Conservation (phyloP, 345 rosid genomes). For the Melastoma malabathricum region DNA sequence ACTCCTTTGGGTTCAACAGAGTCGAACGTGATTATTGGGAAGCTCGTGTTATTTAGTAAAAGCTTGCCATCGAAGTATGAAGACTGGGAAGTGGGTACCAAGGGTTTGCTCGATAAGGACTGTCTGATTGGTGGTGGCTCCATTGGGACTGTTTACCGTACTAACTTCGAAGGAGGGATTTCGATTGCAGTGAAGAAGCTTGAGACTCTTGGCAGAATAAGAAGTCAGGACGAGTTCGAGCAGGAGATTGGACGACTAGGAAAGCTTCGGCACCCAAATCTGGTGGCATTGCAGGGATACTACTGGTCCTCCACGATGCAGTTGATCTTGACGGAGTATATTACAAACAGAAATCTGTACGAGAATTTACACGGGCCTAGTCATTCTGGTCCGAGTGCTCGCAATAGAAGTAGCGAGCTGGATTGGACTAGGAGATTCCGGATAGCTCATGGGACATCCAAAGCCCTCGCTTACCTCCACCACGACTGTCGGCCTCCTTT, state of each 20-base stretch:
- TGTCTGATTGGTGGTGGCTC: conserved; percentile 76
- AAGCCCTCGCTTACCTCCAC: conserved; percentile 83
- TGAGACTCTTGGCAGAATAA: conserved; percentile 69
- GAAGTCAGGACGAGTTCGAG: conserved; percentile 88
- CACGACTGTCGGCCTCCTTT: conserved; percentile 80
- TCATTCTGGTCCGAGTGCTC: conserved; percentile 50
- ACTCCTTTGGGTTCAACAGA: conserved; percentile 63
- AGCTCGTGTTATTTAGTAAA: conserved; percentile 90
- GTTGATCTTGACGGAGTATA: conserved; percentile 61
- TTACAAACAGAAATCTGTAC: conserved; percentile 63
- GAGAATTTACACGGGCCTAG: conserved; percentile 54
- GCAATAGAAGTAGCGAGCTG: conserved; percentile 48
- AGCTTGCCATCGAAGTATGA: conserved; percentile 80
- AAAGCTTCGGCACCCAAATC: conserved; percentile 55
- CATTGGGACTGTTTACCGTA: conserved; percentile 70
- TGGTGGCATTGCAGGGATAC: conserved; percentile 76
- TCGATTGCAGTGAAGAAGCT: conserved; percentile 94
- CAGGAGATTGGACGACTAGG: conserved; percentile 72
- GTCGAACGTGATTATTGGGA: conserved; percentile 65
- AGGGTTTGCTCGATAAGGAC: conserved; percentile 86
- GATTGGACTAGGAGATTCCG: conserved; percentile 77
- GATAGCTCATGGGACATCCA: conserved; percentile 78
- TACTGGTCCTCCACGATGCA: conserved; percentile 85
- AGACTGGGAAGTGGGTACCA: conserved; percentile 94
- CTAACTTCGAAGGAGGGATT: conserved; percentile 75